Evolutionary conservation across 805 yeast genomes (phyloP).

Genomic region (Zygosaccharomyces kombuchaensis): DNA sequence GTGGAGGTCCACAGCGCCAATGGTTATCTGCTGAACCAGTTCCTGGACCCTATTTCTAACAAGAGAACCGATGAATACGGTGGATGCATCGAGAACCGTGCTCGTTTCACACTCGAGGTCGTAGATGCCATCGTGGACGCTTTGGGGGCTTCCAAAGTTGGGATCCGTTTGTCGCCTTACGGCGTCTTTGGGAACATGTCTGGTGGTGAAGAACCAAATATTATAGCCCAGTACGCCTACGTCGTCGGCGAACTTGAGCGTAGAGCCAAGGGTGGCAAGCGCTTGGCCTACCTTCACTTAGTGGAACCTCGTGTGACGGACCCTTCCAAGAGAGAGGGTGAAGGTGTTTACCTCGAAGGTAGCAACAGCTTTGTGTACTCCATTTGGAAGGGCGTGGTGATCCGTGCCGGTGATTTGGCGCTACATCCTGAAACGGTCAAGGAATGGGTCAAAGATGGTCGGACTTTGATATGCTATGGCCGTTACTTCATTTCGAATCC

Average conservation of each 20-base stretch:
- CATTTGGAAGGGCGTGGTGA: slow-evolving; percentile 44
- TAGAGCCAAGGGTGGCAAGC: slow-evolving; percentile 35
- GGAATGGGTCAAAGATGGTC: slow-evolving; percentile 35
- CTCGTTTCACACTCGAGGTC: slow-evolving; percentile 44
- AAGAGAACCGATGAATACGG: slow-evolving; percentile 52
- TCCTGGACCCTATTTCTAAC: slow-evolving; percentile 45
- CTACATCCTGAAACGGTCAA: slow-evolving; percentile 25
- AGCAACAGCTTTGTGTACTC: slow-evolving; percentile 38
- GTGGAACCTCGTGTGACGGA: slow-evolving; percentile 43
- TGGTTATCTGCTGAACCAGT: slow-evolving; percentile 58
- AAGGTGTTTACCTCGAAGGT: slow-evolving; percentile 30
- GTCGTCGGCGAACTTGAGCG: slow-evolving; percentile 39
- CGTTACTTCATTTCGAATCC: slow-evolving; percentile 53
- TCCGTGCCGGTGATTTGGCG: slow-evolving; percentile 40
- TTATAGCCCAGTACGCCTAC: slow-evolving; percentile 39
- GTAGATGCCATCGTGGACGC: slow-evolving; percentile 48
- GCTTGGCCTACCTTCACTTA: slow-evolving; percentile 40
- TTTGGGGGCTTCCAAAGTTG: slow-evolving; percentile 48
- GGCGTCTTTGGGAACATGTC: slow-evolving; percentile 39
- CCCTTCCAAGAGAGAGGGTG: slow-evolving; percentile 26
- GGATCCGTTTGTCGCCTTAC: slow-evolving; percentile 48
- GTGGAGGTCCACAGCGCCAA: slow-evolving; percentile 67
- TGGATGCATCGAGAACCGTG: slow-evolving; percentile 49
- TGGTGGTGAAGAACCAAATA: slow-evolving; percentile 35
- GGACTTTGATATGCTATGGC: slow-evolving; percentile 45